Base-by-base conservation (phyloP, 208 protist genomes). In the Trypanosoma congolense region DNA sequence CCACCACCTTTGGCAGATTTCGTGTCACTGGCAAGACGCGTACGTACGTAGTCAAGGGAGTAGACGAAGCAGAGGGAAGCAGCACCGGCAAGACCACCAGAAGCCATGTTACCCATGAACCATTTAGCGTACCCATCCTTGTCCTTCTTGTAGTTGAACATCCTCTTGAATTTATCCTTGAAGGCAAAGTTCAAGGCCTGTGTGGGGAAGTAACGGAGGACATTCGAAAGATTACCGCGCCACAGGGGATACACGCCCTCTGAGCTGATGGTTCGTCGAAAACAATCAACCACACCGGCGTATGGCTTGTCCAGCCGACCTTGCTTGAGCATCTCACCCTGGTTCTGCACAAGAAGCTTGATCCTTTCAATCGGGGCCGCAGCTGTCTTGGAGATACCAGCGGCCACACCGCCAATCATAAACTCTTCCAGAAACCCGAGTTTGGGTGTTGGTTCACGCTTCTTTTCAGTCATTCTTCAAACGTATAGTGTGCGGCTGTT, bases 151-250 rank as follows among this genome's bases (percentile, higher is more conserved):
- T 68, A 87, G 61, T 92, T 95, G 72, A 99, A 98, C 65, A 97
- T 75, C 35, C 70, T 67, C 76, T 98, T 98, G 81, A 97, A 92
- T 50, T 73, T 67, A 54, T 98, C 97, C 84, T 98, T 98, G 89
- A 98, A 99, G 46, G 96, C 92, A 61, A 99, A 98, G 95, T 98
- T 98, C 46, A 98, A 84, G 22, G 96, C 97, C 85, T 99, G 96
- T 33, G 96, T 98, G 49, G 97, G 97, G 87, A 98, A 98, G 88
- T 98, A 99, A 54, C 97, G 92, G 55, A 98, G 70, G 16, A 98
- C 77, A 76, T 99, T 98, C 29, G 95, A 89, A 19, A 93, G 54
- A 91, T 99, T 99, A 53, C 97, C 97, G 65, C 97, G 88, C 96
- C 97, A 99, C 56, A 99, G 92, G 24, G 97, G 62, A 33, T 68